phyloP scores from a whole-genome alignment of 805 yeast species.

The Blastobotrys attinorum region DNA sequence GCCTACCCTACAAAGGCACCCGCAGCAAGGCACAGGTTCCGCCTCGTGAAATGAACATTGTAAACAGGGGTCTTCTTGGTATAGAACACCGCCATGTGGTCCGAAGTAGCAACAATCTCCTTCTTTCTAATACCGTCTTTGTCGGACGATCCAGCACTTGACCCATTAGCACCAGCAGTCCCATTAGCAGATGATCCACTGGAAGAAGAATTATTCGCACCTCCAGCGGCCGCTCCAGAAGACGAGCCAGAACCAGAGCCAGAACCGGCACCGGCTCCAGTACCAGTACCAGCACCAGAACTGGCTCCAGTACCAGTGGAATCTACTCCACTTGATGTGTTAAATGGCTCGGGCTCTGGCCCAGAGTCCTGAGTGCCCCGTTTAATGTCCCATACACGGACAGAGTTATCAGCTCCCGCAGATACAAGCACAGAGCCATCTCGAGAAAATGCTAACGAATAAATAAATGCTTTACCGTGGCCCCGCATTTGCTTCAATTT shows the following conservation, averaged over 20 bases:
- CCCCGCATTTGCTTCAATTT: constrained; percentile 88
- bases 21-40: constrained; percentile 86
- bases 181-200: constrained; percentile 6
- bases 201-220: background rate
- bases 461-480: constrained; percentile 80
- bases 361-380: constrained; percentile 74
- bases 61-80: constrained; percentile 93
- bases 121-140: constrained; percentile 36
- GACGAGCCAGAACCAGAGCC: constrained; percentile 3
- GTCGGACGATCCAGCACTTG: constrained; percentile 10
- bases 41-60: constrained; percentile 83
- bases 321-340: constrained; percentile 8
- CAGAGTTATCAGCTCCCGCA: constrained; percentile 87
- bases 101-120: constrained; percentile 75
- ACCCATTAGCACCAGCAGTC: constrained; percentile 7
- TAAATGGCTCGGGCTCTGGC: constrained; percentile 65
- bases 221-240: constrained; percentile 3
- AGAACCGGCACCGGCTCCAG: background rate
- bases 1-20: constrained; percentile 72
- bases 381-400: constrained; percentile 93
- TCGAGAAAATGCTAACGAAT: constrained; percentile 73
- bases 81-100: constrained; percentile 87
- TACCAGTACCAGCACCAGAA: constrained; percentile 5
- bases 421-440: constrained; percentile 88
- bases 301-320: constrained; percentile 10